phyloP scores from a whole-genome alignment of 345 rosid species.

The Euphorbia lathyris region DNA sequence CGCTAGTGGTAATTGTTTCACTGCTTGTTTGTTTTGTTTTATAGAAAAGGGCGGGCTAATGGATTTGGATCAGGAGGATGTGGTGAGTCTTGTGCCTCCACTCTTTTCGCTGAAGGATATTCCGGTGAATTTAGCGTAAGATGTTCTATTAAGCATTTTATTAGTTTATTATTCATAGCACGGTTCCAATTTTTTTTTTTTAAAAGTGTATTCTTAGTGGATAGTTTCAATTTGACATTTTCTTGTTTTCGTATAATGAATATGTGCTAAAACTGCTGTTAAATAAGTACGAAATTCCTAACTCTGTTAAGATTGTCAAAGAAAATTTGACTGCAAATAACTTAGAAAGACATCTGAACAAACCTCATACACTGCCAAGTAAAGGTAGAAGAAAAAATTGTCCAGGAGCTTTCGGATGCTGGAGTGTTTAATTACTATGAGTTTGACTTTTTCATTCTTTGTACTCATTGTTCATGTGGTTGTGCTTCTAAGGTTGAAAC shows the following conservation, averaged over 20 bases:
- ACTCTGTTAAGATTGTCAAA: not conserved
- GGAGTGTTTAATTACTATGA: conserved; percentile 8
- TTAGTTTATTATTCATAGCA: not conserved
- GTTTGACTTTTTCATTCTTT: conserved; percentile 6
- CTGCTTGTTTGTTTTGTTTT: not conserved
- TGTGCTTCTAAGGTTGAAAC: conserved; percentile 55
- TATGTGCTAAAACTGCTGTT: not conserved
- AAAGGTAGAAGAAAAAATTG: not conserved
- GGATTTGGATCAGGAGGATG: conserved; percentile 73
- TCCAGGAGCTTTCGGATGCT: conserved; percentile 14
- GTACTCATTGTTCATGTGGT: not conserved
- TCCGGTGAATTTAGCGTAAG: conserved; percentile 80
- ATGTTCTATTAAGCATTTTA: conserved; percentile 12
- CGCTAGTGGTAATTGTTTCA: not conserved
- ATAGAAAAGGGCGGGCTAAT: conserved; percentile 55
- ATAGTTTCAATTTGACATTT: not conserved
- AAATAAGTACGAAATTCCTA: not conserved
- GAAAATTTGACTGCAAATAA: not conserved
- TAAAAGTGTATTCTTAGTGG: not conserved
- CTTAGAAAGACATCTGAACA: not conserved
- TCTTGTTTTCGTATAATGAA: not conserved
- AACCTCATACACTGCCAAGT: not conserved
- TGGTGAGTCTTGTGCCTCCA: conserved; percentile 80
- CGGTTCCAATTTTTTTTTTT: not conserved
- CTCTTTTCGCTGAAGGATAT: conserved; percentile 75